phyloP scores from a whole-genome alignment of 164 flowering plant genomes.

The Magnolia changhungtana region DNA sequence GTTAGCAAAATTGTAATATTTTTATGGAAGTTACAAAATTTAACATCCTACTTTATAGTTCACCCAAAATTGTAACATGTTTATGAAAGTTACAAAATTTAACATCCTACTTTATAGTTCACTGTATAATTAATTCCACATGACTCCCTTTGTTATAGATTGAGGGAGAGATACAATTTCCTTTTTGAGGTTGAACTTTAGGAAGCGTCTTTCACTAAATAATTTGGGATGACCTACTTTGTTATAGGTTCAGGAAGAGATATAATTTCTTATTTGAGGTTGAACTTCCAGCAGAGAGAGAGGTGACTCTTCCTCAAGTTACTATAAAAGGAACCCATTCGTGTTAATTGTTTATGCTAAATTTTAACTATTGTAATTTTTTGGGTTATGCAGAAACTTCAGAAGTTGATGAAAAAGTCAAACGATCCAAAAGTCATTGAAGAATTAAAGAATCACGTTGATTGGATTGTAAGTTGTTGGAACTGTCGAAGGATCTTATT shows the following conservation, averaged over 20 bases:
- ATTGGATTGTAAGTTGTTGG: slow-evolving; percentile 68
- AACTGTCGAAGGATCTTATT: background rate
- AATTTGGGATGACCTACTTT: background rate
- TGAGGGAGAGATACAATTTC: slow-evolving; percentile 17
- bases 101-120: too few species aligned
- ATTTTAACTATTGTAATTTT: background rate
- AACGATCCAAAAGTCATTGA: slow-evolving; percentile 44
- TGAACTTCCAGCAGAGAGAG: slow-evolving; percentile 70
- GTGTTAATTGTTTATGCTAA: background rate
- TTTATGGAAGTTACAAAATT: background rate
- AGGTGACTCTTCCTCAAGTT: slow-evolving; percentile 36
- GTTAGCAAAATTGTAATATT: background rate
- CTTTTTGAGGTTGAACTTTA: slow-evolving; percentile 25
- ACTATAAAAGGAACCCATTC: background rate
- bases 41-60: background rate
- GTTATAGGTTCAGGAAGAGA: slow-evolving; percentile 74
- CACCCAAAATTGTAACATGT: background rate
- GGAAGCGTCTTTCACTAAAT: background rate
- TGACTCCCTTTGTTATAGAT: slow-evolving; percentile 34
- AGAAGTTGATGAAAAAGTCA: slow-evolving; percentile 51
- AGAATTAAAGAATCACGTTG: slow-evolving; percentile 46
- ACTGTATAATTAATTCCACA: background rate
- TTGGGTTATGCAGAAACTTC: slow-evolving; percentile 46
- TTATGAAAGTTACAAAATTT: background rate
- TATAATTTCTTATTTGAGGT: slow-evolving; percentile 61